Percentiles rank a stretch among this genome's conserved stretches.
phyloP scores from a whole-genome alignment of 257 asterid genomes.

The Agastache rugosa region DNA sequence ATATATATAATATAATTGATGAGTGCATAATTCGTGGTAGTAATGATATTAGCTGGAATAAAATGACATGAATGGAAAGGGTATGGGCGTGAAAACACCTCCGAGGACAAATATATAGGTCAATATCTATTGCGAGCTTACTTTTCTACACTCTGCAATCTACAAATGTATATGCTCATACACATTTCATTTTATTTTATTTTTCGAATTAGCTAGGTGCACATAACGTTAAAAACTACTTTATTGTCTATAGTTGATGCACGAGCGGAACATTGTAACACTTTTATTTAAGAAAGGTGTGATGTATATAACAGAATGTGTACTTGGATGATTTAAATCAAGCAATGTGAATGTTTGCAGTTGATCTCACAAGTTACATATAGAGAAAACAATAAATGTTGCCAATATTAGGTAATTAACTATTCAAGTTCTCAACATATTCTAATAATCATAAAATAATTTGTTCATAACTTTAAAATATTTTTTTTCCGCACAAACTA shows the following conservation, averaged over 20 bases:
- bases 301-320: too few species aligned
- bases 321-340: too few species aligned
- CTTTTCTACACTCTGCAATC: not conserved
- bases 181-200: not conserved
- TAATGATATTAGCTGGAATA: constrained; percentile 32
- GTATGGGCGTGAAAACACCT: constrained; percentile 23
- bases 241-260: not conserved
- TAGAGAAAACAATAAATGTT: too few species aligned
- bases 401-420: not conserved
- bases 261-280: constrained; percentile 7
- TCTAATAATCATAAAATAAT: too few species aligned
- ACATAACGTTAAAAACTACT: not conserved
- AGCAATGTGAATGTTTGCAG: too few species aligned
- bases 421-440: not conserved
- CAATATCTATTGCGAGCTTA: constrained; percentile 6
- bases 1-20: not conserved
- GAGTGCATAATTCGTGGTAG: constrained; percentile 26
- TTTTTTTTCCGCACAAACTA: too few species aligned
- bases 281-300: too few species aligned
- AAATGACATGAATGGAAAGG: constrained; percentile 8
- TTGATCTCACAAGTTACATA: too few species aligned
- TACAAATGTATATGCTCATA: not conserved
- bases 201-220: constrained; percentile 1
- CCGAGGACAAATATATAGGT: constrained; percentile 3
- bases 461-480: not conserved